phyloP scores from a whole-genome alignment of 2,329 filamentous ascomycete species.

The Sporothrix humicola region DNA sequence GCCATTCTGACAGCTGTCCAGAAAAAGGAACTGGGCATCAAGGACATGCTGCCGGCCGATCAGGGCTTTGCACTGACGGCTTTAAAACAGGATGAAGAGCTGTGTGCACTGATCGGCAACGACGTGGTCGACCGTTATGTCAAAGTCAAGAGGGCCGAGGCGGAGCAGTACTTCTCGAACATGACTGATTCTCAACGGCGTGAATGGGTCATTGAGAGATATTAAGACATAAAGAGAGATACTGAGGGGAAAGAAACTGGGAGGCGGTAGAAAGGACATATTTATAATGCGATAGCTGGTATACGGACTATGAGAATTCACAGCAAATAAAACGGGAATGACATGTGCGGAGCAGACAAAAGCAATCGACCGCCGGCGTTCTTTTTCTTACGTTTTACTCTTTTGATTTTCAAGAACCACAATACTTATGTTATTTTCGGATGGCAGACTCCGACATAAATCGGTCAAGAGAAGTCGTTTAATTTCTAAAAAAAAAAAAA shows the following conservation, averaged over 20 bases:
- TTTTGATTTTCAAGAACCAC: background rate
- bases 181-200: slow-evolving; percentile 57
- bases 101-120: slow-evolving; percentile 55
- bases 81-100: slow-evolving; percentile 54
- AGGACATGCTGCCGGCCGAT: slow-evolving; percentile 57
- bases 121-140: slow-evolving; percentile 63
- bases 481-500: no score
- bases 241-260: background rate
- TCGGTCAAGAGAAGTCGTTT: no score
- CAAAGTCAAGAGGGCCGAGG: slow-evolving; percentile 64
- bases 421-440: no score
- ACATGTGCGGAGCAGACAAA: slow-evolving; percentile 7
- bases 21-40: slow-evolving; percentile 59
- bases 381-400: background rate
- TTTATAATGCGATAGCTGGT: slow-evolving; percentile 11
- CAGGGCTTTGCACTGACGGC: slow-evolving; percentile 61
- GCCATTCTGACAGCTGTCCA: slow-evolving; percentile 55
- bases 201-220: slow-evolving; percentile 69
- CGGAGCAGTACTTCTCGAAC: slow-evolving; percentile 50
- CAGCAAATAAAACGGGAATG: slow-evolving; percentile 22
- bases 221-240: slow-evolving; percentile 49
- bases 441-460: no score
- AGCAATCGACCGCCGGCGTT: background rate
- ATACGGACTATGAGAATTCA: background rate
- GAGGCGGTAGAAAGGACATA: background rate